Conservation (phyloP, 176 grass and related monocot species). For the Phragmites australis region DNA sequence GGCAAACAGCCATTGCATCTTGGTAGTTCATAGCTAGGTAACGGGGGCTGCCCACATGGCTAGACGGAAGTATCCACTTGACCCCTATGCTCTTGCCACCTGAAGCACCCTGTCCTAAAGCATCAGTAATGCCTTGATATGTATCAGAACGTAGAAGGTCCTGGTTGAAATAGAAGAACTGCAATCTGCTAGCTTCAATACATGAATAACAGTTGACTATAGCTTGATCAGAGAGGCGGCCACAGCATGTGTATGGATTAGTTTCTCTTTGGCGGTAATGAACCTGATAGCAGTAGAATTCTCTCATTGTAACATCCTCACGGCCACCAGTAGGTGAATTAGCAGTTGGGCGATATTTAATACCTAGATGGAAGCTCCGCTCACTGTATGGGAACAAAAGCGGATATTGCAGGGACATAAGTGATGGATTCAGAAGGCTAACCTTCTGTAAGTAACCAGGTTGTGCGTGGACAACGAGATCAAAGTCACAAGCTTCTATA, state of each 20-base stretch:
- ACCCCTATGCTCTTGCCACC: neutral
- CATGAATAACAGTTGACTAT: neutral
- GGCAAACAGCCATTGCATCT: neutral
- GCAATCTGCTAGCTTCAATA: neutral
- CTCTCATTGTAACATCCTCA: neutral
- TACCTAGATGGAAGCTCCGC: neutral
- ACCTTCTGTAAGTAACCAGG: neutral
- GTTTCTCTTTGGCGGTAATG: neutral
- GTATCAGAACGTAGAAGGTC: neutral
- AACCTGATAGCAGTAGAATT: neutral
- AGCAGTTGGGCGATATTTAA: neutral
- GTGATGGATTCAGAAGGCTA: neutral
- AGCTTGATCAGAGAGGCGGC: neutral
- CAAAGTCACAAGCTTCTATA: accelerated
- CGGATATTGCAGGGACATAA: neutral
- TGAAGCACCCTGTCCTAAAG: neutral
- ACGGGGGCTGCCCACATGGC: neutral
- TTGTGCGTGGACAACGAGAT: neutral
- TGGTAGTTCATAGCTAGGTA: neutral
- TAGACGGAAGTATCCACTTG: neutral
- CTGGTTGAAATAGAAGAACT: neutral
- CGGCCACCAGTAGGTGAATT: accelerated
- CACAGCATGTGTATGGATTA: neutral
- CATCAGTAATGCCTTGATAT: neutral
- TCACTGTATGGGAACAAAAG: neutral